These are phyloP conservation scores for Phytophthora agathidicida DNA, from an alignment of 352 stramenopile genomes.

Conservation along the genomic window DNA sequence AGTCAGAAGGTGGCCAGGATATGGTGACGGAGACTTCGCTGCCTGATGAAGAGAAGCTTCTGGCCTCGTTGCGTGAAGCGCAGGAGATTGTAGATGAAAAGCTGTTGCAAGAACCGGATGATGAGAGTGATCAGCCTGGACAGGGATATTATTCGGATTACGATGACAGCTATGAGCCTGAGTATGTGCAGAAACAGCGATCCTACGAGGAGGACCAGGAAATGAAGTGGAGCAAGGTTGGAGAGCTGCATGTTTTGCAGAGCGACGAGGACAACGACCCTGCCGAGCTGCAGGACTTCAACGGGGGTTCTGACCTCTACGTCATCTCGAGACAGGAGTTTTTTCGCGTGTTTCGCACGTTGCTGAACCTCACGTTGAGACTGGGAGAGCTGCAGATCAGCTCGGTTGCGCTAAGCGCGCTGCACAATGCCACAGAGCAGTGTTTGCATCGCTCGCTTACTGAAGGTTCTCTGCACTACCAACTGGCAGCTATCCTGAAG, in stretches of 20 bases:
- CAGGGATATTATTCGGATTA: slow-evolving; percentile 82
- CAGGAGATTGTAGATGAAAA: slow-evolving; percentile 60
- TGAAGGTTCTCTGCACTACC: slow-evolving; percentile 61
- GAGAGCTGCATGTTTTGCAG: slow-evolving; percentile 43
- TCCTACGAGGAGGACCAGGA: slow-evolving; percentile 54
- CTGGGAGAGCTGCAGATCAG: slow-evolving; percentile 58
- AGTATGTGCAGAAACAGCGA: slow-evolving; percentile 29
- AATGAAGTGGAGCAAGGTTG: slow-evolving; percentile 46
- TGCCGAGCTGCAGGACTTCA: slow-evolving; percentile 31
- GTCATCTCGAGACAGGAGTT: slow-evolving; percentile 74
- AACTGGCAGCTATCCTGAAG: slow-evolving; percentile 58
- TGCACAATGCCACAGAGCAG: slow-evolving; percentile 82
- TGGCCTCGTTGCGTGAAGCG: slow-evolving; percentile 46
- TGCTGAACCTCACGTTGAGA: slow-evolving; percentile 39
- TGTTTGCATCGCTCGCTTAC: slow-evolving; percentile 65
- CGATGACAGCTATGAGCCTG: slow-evolving; percentile 45
- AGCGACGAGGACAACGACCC: slow-evolving; percentile 28
- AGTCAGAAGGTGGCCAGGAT: slow-evolving; percentile 38
- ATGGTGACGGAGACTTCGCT: slow-evolving; percentile 21
- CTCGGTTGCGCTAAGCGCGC: slow-evolving; percentile 69
- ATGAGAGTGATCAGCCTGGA: slow-evolving; percentile 43
- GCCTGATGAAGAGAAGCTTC: slow-evolving; percentile 46
- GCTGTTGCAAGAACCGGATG: slow-evolving; percentile 39
- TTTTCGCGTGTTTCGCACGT: slow-evolving; percentile 48
- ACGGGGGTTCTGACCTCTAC: slow-evolving; percentile 52